phyloP scores from a whole-genome alignment of 202 grass and related monocot species.

The Eragrostis tef region DNA sequence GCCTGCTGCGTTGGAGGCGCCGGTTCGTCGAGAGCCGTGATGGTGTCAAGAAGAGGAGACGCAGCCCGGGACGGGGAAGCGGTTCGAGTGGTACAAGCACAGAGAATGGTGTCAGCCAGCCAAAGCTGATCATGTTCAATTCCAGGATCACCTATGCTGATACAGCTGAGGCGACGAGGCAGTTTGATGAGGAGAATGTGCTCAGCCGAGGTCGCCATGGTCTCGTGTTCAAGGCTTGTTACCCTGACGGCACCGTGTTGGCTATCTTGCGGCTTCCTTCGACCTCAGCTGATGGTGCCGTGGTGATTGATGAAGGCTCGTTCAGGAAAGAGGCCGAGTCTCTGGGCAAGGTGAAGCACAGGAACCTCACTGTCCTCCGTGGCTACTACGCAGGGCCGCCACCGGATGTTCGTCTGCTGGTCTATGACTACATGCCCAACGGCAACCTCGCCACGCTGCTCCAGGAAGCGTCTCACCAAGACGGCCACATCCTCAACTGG shows the following conservation, averaged over 20 bases:
- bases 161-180: conserved; percentile 77
- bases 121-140: conserved; percentile 95
- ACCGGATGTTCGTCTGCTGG: conserved; percentile 84
- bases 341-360: conserved; percentile 95
- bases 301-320: conserved; percentile 85
- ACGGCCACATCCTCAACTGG: conserved; percentile 97
- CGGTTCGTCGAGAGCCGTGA: conserved; percentile 72
- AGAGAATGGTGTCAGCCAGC: conserved; percentile 59
- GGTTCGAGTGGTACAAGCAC: conserved; percentile 81
- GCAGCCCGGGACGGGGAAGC: conserved; percentile 83
- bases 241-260: conserved; percentile 83
- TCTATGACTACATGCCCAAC: conserved; percentile 99
- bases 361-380: conserved; percentile 88
- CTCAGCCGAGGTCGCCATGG: conserved; percentile 92
- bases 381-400: conserved; percentile 97
- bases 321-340: conserved; percentile 96
- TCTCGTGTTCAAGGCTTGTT: conserved; percentile 97
- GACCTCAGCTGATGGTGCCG: conserved; percentile 81
- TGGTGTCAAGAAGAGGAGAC: conserved; percentile 79
- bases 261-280: conserved; percentile 90
- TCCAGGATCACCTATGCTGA: conserved; percentile 88
- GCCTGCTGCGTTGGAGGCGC: conserved; percentile 74
- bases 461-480: conserved; percentile 95
- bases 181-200: conserved; percentile 96
- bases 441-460: conserved; percentile 93